Conservation (phyloP, 2,329 filamentous ascomycete species). For the Diaporthe aspalathi region DNA sequence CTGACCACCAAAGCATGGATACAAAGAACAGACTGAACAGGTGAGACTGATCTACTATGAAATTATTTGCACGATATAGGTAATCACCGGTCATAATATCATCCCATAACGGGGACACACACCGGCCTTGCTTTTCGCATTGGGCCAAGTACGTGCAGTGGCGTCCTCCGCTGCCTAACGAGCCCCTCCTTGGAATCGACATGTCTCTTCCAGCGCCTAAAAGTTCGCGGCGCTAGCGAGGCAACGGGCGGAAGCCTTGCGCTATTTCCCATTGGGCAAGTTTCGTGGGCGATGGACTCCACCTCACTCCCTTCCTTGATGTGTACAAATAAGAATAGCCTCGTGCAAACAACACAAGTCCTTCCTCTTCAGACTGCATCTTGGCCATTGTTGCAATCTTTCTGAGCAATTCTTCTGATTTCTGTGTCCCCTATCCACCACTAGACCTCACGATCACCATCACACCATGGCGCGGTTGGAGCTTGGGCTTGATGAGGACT, state of each 20-base stretch:
- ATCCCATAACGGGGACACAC: too few relatives aligned
- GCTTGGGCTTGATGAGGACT: slow-evolving; percentile 2
- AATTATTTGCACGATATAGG: too few relatives aligned
- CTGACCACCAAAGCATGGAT: too few relatives aligned
- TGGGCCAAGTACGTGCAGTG: neutral
- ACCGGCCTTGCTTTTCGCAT: neutral
- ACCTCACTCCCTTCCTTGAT: neutral
- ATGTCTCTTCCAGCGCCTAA: neutral
- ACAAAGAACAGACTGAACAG: too few relatives aligned
- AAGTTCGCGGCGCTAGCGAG: neutral
- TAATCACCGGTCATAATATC: too few relatives aligned
- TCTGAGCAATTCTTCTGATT: neutral
- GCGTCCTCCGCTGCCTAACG: slow-evolving; percentile 7
- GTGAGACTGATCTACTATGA: too few relatives aligned
- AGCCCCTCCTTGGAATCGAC: neutral
- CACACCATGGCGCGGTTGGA: neutral
- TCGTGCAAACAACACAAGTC: neutral
- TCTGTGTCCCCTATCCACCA: neutral
- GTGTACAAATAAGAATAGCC: neutral
- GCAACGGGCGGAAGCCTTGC: neutral
- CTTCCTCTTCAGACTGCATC: neutral
- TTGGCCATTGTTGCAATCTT: neutral
- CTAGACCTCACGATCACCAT: neutral
- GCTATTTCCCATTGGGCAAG: neutral
- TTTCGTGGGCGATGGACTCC: neutral